Evolutionary conservation across 2,329 filamentous ascomycete species (phyloP), one percentile per base, ranked within the genome.

Genomic region (Sphaerulina musiva): DNA sequence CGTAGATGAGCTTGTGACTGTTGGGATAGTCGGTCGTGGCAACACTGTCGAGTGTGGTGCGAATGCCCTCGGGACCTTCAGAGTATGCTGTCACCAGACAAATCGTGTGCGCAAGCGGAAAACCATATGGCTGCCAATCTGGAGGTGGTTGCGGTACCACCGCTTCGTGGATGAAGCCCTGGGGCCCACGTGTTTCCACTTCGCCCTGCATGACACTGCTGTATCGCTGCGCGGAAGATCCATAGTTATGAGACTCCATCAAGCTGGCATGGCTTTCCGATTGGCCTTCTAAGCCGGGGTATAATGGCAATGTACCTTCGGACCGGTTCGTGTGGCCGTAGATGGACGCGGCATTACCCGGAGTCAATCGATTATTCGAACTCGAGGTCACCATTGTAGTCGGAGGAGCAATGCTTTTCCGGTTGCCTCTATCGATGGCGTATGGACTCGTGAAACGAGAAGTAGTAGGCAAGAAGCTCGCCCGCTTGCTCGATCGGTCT

Each of bases 1-100:
- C 88, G 56, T 98, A 80, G 64, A 98, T 93, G 29, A 91, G 83
- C 74, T 98, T 98, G 80, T 98, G 95, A 71, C 92, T 97, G 79
- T 98, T 98, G 47, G 93, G 93, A 66, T 98, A 98, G 71, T 98
- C 95, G 2, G 93, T 98, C 73, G 89, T 95, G 47, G 92, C 93
- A 68, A 98, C 86, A 0, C 93, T 98, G 73, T 98, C 91, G 29
- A 98, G 76, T 0, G 93, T 98, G 0, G 91, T 95, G 46, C 93
- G 86, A 53, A 98, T 81, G 66, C 92, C 93, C 56, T 95, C 86
- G 60, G 86, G 89, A 61, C 93, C 93, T 75, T 98, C 93, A 0
- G 93, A 98, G 71, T 98, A 98, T 14, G 90, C 90, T 26, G 95
- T 98, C 48, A 98, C 91, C 61, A 98, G 74, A 71, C 92, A 97